Base-by-base conservation (phyloP, 1,139 yeast genomes). In the Lodderomyces pseudojiufengensis region DNA sequence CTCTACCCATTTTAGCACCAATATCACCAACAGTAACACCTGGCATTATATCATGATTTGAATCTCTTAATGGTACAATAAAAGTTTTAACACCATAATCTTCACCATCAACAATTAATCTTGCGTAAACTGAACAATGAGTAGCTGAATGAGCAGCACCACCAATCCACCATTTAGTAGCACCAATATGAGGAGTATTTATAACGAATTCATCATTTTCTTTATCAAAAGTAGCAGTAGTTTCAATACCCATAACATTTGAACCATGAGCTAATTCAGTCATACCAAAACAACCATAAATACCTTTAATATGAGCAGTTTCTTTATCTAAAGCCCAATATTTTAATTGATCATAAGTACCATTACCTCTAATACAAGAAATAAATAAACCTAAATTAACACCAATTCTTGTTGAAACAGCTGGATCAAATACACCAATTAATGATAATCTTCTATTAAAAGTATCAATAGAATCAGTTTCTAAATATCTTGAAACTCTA, bases 341-440 rank as follows among this genome's bases (percentile, higher is more conserved):
- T 34, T 57, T 50, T 43, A 61, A 57, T 50, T 68, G 74, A 25
- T 59, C 64, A 21, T 47, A 40, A 36, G 92, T 80, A 46, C 92
- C 94, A 43, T 81, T 79, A 36, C 92, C 90, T 48, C 74, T 76
- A 42, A 84, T 62, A 45, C 88, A 80, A 47, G 77, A 76, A 47
- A 81, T 67, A 54, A 83, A 84, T 40, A 84, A 68, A 5, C 87
- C 88, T 51, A 78, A 67, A 60, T 84, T 85, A 37, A 84, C 84
- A 34, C 84, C 56, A 46, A 72, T 51, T 51, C 72, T 52, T 43
- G 63, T 68, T 37, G 61, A 84, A 31, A 78, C 58, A 43, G 87
- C 72, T 15, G 92, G 85, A 43, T 78, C 73, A 42, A 55, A 70
- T 23, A 80, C 68, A 35, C 80, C 76, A 31, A 84, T 74, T 52